A percentile compares a stretch with the other conserved stretches of the same genome.
phyloP scores from a whole-genome alignment of 441 rosid species.

The Bocquillonia castaneifolia region DNA sequence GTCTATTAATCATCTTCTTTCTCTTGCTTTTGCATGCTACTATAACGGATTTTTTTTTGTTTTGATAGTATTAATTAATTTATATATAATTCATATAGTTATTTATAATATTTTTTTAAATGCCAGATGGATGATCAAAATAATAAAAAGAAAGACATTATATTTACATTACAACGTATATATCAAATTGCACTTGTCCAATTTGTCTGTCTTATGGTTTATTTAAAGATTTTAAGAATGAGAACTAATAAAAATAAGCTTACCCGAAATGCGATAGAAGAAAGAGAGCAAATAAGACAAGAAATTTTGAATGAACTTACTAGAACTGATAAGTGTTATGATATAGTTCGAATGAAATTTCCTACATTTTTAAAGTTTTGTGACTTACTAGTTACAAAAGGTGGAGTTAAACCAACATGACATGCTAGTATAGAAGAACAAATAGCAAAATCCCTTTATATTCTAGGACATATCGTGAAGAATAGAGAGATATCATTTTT shows the following conservation, averaged over 20 bases:
- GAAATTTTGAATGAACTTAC: neutral
- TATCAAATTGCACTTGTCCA: neutral
- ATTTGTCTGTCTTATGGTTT: neutral
- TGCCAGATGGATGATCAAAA: neutral
- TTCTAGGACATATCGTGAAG: neutral
- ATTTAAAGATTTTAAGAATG: neutral
- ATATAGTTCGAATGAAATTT: neutral
- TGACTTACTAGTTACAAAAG: neutral
- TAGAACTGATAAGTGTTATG: neutral
- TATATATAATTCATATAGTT: too few species aligned
- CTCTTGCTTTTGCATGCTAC: too few species aligned
- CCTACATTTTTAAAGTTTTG: neutral
- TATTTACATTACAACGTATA: neutral
- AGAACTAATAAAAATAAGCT: neutral
- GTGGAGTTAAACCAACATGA: neutral
- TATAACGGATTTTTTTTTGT: neutral
- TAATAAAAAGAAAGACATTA: neutral
- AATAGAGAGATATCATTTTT: neutral
- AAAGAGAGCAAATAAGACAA: neutral
- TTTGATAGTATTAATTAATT: neutral
- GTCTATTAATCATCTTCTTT: too few species aligned
- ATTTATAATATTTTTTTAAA: neutral
- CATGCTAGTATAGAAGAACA: slow-evolving; percentile 1
- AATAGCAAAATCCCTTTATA: neutral
- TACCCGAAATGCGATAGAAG: neutral